These are phyloP conservation scores for Tirmania nivea DNA, from an alignment of 495 filamentous ascomycete genomes.

Conservation along the genomic window DNA sequence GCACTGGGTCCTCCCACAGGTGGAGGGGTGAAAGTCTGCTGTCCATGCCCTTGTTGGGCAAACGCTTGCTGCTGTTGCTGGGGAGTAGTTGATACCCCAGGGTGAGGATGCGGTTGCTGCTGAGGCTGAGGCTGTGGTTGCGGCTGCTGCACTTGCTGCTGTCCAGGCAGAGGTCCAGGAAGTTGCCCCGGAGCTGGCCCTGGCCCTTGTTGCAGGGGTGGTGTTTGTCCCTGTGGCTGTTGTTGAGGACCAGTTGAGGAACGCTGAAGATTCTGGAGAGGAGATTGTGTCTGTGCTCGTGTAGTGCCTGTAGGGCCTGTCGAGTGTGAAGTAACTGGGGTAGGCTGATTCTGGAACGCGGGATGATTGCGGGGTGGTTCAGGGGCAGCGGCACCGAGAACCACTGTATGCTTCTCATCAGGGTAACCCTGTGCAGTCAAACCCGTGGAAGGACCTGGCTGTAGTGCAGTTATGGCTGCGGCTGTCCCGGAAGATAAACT, in stretches of 20 bases:
- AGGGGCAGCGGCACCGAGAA: conserved; percentile 20
- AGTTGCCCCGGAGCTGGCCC: conserved; percentile 9
- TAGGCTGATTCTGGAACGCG: conserved; percentile 13
- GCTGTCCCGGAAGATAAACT: conserved; percentile 15
- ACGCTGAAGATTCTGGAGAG: conserved; percentile 21
- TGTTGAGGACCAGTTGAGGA: background rate
- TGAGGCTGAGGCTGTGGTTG: conserved; percentile 16
- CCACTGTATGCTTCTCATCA: conserved; percentile 23
- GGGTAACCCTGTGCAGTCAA: conserved; percentile 28
- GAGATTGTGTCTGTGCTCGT: conserved; percentile 24
- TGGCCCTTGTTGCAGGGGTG: conserved; percentile 21
- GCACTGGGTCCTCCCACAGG: conserved; percentile 45
- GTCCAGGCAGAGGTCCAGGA: no score
- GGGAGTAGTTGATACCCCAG: conserved; percentile 16
- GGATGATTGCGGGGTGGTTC: conserved; percentile 8
- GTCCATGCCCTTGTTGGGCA: conserved; percentile 22
- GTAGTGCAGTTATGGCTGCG: conserved; percentile 31
- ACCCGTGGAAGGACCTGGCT: conserved; percentile 18
- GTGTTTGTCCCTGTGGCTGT: conserved; percentile 6
- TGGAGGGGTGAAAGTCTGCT: conserved; percentile 27
- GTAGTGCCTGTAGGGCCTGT: conserved; percentile 4
- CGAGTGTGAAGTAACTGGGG: conserved; percentile 1
- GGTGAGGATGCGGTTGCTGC: conserved; percentile 13
- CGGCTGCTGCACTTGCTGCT: conserved; percentile 20
- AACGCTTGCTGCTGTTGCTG: conserved; percentile 17